phyloP scores from a whole-genome alignment of 352 stramenopile species.

The Phytophthora crassamura region DNA sequence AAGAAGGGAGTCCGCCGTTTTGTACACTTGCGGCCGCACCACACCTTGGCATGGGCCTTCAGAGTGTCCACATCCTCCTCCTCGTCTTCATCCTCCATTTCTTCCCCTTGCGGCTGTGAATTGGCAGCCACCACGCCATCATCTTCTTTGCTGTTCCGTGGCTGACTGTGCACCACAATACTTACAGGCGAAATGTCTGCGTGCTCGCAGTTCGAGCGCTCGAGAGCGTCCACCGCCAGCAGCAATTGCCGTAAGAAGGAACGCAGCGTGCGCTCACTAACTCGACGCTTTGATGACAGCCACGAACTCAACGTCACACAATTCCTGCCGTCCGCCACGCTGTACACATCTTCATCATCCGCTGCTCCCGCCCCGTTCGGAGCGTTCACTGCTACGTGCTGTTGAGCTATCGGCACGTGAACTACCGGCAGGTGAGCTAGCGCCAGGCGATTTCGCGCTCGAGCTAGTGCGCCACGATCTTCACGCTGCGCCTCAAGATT shows the following conservation, averaged over 20 bases:
- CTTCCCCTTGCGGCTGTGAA: constrained; percentile 13
- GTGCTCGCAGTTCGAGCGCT: constrained; percentile 50
- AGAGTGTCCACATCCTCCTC: constrained; percentile 19
- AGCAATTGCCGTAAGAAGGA: constrained; percentile 73
- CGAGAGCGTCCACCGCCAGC: constrained; percentile 61
- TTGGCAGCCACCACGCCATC: background rate
- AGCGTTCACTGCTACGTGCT: constrained; percentile 8
- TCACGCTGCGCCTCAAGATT: constrained; percentile 11
- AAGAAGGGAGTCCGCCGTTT: constrained; percentile 33
- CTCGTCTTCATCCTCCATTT: constrained; percentile 23
- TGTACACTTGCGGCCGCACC: background rate
- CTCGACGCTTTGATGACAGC: constrained; percentile 36
- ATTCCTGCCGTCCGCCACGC: constrained; percentile 42
- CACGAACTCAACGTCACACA: constrained; percentile 50
- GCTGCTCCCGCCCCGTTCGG: constrained; percentile 26
- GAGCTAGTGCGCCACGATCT: constrained; percentile 6
- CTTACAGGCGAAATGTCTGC: constrained; percentile 58
- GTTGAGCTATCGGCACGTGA: constrained; percentile 1
- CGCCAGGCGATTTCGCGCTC: constrained; percentile 3
- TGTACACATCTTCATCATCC: constrained; percentile 53
- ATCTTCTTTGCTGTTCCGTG: background rate
- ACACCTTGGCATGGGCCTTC: constrained; percentile 7
- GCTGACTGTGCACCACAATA: constrained; percentile 53
- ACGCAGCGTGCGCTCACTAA: constrained; percentile 49
- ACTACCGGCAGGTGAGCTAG: background rate